These are phyloP conservation scores for Fusarium circinatum DNA, from an alignment of 2,329 filamentous ascomycete genomes.

Conservation along the genomic window DNA sequence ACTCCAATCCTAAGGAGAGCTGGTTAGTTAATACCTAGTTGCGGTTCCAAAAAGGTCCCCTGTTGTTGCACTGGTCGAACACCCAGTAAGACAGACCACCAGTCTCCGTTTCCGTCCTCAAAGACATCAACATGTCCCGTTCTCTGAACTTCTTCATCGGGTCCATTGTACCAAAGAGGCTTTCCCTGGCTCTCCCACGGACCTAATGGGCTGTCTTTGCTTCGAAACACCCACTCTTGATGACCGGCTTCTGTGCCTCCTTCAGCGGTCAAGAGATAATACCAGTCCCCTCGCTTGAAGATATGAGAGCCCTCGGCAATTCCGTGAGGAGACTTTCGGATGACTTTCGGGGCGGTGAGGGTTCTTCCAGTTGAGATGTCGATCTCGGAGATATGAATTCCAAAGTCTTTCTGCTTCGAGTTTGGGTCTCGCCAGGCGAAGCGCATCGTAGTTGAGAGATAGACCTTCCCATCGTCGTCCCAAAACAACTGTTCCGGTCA, in stretches of 20 bases:
- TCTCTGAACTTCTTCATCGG: slow-evolving; percentile 59
- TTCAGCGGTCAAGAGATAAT: slow-evolving; percentile 42
- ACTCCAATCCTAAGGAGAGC: rapidly evolving
- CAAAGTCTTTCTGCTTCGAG: slow-evolving; percentile 61
- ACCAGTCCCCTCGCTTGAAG: slow-evolving; percentile 37
- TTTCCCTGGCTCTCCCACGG: slow-evolving; percentile 58
- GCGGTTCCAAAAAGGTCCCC: slow-evolving; percentile 32
- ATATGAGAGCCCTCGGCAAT: slow-evolving; percentile 55
- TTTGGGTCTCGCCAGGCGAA: slow-evolving; percentile 49
- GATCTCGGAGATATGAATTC: slow-evolving; percentile 58
- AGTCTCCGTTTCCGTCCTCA: slow-evolving; percentile 35
- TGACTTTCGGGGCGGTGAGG: slow-evolving; percentile 48
- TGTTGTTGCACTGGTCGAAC: slow-evolving; percentile 27
- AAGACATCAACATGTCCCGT: slow-evolving; percentile 42
- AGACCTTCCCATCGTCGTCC: slow-evolving; percentile 60
- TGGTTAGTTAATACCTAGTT: slow-evolving; percentile 26
- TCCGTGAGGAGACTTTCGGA: slow-evolving; percentile 52
- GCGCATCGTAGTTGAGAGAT: slow-evolving; percentile 57
- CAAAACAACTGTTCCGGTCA: slow-evolving; percentile 52
- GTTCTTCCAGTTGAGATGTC: slow-evolving; percentile 55
- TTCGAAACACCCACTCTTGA: slow-evolving; percentile 63
- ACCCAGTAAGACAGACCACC: slow-evolving; percentile 41
- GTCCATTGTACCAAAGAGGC: slow-evolving; percentile 51
- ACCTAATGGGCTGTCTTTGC: slow-evolving; percentile 54
- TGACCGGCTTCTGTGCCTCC: slow-evolving; percentile 53